Evolutionary conservation across 352 stramenopile genomes (phyloP), one percentile per base, ranked within the genome.

Genomic region (Saprolegnia diclina): DNA sequence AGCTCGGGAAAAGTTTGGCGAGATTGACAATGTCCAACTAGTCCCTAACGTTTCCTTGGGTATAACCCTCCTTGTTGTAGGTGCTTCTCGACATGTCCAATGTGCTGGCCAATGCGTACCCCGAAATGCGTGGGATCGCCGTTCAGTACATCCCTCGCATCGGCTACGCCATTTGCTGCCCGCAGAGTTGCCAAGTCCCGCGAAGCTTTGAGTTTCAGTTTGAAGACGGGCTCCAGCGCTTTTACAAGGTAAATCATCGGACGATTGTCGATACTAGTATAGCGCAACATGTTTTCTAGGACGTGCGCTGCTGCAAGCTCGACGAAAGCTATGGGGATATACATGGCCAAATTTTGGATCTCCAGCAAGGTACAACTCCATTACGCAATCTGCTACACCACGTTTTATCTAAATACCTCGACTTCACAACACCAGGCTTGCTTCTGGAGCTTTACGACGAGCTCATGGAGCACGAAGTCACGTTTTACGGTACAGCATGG

Each of bases 71-170:
- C 57, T 50, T 26, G 35, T 22, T n/a, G 38, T 45, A 95, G 87
- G 79, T 95, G 40, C 72, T 95, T 63, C 87, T 81, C 3, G 86
- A 95, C 71, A 79, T 95, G 45, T 82, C 85, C 7, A 88, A 89
- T 68, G 82, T 91, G 67, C 83, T 94, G 26, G 80, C 91, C 81
- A 82, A 93, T 65, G 71, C 76, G 22, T 87, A 92, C 56, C 75
- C 87, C 29, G 77, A 73, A 55, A 70, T 94, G 38, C 84, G 80
- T 4, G 85, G 82, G 4, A 91, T 94, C 42, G 91, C 83, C 16
- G 81, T 93, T 32, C 82, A 94, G 67, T 95, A 92, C 62, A 92
- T 94, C 52, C 86, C 87, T 65, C 87, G 92, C 82, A 81, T 94
- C 38, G 87, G 87, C 13, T 95, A 93, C 72, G 85, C 92, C 16